Percentiles rank a stretch among this genome's conserved stretches.
Evolutionary conservation across 495 filamentous ascomycete genomes (phyloP).

Genomic region (Aspergillus saccharolyticus): DNA sequence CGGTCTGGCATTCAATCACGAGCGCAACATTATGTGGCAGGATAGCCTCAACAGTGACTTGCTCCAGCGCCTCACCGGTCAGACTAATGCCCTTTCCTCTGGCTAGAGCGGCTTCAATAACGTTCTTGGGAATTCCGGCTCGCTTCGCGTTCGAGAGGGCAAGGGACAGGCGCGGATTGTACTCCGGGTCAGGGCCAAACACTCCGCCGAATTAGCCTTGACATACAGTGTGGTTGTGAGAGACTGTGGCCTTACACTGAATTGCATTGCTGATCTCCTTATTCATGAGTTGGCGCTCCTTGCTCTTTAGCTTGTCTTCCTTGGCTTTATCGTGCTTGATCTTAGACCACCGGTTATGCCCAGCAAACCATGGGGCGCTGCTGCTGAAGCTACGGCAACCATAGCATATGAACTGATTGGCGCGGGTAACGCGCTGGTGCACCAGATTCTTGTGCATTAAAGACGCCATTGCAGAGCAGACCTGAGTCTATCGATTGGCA

Average conservation of each 20-base stretch:
- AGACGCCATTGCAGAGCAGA: conserved; percentile 9
- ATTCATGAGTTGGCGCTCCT: conserved; percentile 43
- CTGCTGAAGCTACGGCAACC: conserved; percentile 46
- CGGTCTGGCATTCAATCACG: conserved; percentile 79
- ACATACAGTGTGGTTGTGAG: neutral
- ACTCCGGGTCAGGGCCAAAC: conserved; percentile 62
- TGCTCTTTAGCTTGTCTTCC: conserved; percentile 58
- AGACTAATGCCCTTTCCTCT: conserved; percentile 78
- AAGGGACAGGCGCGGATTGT: conserved; percentile 68
- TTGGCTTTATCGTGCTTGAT: conserved; percentile 92
- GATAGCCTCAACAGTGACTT: conserved; percentile 75
- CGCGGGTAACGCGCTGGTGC: conserved; percentile 7
- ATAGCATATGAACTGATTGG: conserved; percentile 14
- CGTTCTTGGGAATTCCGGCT: conserved; percentile 73
- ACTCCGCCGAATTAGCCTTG: conserved; percentile 26
- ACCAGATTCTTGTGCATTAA: conserved; percentile 16
- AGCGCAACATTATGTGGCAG: conserved; percentile 71
- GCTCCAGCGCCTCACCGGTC: conserved; percentile 67
- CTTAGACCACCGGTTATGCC: conserved; percentile 90
- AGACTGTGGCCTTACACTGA: conserved; percentile 38
- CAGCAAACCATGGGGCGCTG: conserved; percentile 48
- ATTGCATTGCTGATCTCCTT: conserved; percentile 51
- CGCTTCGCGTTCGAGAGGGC: conserved; percentile 78
- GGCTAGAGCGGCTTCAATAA: conserved; percentile 78
- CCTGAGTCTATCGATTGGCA: neutral